Evolutionary conservation across 805 yeast species (phyloP).

Genomic region (Kockiozyma suomiensis): DNA sequence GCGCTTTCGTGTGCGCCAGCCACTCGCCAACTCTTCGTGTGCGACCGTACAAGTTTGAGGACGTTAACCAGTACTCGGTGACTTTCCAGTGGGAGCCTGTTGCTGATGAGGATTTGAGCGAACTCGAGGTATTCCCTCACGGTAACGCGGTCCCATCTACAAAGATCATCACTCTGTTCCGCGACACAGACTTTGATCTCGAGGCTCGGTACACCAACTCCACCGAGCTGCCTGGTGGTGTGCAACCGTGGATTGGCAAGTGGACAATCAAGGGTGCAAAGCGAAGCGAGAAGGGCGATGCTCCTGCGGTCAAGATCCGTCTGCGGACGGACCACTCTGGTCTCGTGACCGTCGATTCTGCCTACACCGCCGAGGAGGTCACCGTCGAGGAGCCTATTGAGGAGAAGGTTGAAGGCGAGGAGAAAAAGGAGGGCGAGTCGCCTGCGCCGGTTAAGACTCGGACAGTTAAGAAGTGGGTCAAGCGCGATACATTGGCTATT

Average conservation of each 20-base stretch:
- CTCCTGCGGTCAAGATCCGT: conserved; percentile 86
- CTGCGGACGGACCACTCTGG: conserved; percentile 98
- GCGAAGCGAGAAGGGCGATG: conserved; percentile 68
- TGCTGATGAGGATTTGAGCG: conserved; percentile 84
- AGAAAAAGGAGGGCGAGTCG: conserved; percentile 45
- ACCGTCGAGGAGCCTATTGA: conserved; percentile 86
- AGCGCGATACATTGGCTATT: conserved; percentile 77
- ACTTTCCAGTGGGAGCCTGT: conserved; percentile 94
- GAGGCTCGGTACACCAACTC: conserved; percentile 83
- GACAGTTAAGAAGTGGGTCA: conserved; percentile 90
- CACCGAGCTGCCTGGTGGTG: conserved; percentile 70
- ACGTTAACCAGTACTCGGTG: conserved; percentile 86
- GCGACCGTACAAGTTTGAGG: conserved; percentile 98
- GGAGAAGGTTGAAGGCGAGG: conserved; percentile 46
- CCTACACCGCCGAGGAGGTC: conserved; percentile 91
- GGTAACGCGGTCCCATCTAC: conserved; percentile 94
- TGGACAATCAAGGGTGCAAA: conserved; percentile 88
- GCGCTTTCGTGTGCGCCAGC: conserved; percentile 97
- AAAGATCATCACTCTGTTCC: conserved; percentile 90
- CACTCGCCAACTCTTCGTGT: conserved; percentile 99
- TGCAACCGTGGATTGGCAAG: conserved; percentile 67
- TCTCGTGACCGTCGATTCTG: conserved; percentile 88
- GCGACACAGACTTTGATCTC: conserved; percentile 84
- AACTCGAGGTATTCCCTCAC: conserved; percentile 94
- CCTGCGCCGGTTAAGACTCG: conserved; percentile 66